These are phyloP conservation scores for Chlorella sp. DNA, from an alignment of 139 green algal species.

Conservation along the genomic window DNA sequence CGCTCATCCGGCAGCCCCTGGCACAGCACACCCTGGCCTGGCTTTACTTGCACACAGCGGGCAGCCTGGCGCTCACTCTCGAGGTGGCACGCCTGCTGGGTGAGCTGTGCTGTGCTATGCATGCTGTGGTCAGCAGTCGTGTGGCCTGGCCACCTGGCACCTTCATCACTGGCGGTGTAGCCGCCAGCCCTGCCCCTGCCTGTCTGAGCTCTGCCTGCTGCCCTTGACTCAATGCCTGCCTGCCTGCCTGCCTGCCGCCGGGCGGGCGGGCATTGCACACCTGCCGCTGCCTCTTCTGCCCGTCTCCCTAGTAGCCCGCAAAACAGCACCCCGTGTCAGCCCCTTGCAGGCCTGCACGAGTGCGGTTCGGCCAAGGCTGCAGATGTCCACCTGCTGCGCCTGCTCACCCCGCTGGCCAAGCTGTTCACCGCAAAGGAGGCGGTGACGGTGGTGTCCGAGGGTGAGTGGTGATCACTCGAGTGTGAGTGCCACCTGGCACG, in stretches of 20 bases:
- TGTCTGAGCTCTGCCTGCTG: background rate
- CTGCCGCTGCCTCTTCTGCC: background rate
- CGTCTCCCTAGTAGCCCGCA: background rate
- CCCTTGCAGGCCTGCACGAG: conserved; percentile 21
- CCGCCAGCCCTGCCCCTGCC: background rate
- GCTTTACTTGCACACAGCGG: conserved; percentile 26
- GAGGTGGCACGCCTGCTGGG: conserved; percentile 38
- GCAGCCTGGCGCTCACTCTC: conserved; percentile 26
- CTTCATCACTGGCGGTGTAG: background rate
- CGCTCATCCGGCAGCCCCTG: conserved; percentile 28
- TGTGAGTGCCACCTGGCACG: background rate
- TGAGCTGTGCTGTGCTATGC: background rate
- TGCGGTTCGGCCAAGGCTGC: background rate
- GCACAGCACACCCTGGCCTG: conserved; percentile 32
- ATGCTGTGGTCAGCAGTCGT: background rate
- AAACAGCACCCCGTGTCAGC: too few relatives aligned
- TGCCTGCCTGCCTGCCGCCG: background rate
- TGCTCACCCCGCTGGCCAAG: conserved; percentile 43
- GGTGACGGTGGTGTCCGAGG: conserved; percentile 24
- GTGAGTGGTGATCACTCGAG: background rate
- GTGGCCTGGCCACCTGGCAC: background rate
- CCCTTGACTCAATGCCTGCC: too few relatives aligned
- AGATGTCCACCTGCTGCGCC: conserved; percentile 27
- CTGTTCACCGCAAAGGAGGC: conserved; percentile 35
- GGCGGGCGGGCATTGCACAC: background rate